Conservation (phyloP, 2,329 filamentous ascomycete genomes). For the Teratosphaeria gauchensis region DNA sequence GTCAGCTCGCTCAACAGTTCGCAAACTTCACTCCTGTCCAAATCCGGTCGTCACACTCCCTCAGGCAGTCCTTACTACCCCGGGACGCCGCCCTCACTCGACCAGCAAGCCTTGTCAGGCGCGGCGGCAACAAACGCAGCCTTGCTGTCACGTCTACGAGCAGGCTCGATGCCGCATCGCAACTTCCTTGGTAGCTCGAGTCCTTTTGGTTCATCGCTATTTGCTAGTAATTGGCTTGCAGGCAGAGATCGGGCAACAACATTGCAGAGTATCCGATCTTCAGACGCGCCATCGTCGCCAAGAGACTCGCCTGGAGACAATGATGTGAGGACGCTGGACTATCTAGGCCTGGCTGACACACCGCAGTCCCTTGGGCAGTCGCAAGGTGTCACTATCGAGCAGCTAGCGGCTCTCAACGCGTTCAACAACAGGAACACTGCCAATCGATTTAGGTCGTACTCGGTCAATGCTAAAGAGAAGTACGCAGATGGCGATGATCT, state of each 20-base stretch:
- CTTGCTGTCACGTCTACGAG: constrained; percentile 73
- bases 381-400: constrained; percentile 53
- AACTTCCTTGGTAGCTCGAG: constrained; percentile 49
- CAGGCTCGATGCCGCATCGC: constrained; percentile 89
- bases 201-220: constrained; percentile 83
- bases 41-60: constrained; percentile 75
- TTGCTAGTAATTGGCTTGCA: constrained; percentile 74
- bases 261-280: constrained; percentile 78
- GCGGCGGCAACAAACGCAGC: constrained; percentile 52
- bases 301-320: constrained; percentile 75
- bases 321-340: constrained; percentile 89
- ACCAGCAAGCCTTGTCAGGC: constrained; percentile 33
- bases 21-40: constrained; percentile 53
- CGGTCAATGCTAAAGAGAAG: constrained; percentile 96
- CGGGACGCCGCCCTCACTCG: constrained; percentile 29
- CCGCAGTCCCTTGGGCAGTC: constrained; percentile 59
- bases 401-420: constrained; percentile 65
- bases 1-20: constrained; percentile 54
- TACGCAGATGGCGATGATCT: constrained; percentile 78
- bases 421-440: constrained; percentile 62
- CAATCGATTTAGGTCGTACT: constrained; percentile 92
- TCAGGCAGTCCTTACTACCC: constrained; percentile 81
- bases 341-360: constrained; percentile 87
- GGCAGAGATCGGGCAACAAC: constrained; percentile 78
- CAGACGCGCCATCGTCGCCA: constrained; percentile 78